These are phyloP conservation scores for Phanerochaete sordida DNA, from an alignment of 768 basidiomycete species.

Conservation along the genomic window DNA sequence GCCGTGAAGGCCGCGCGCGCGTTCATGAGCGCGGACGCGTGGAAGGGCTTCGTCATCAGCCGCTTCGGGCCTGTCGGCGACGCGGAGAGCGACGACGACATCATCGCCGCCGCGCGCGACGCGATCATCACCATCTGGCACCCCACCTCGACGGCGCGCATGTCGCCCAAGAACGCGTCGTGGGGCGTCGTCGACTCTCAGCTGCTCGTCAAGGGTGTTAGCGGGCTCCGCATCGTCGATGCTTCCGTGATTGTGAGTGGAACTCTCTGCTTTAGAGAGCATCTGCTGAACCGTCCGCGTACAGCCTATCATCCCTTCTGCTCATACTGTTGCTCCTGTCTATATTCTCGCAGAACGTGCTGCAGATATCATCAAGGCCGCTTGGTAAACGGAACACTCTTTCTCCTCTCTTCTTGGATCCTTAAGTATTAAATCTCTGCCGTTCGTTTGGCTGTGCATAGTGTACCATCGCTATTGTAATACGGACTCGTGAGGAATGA, in stretches of 20 bases:
- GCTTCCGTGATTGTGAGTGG: conserved; percentile 29
- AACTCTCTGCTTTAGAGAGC: background rate
- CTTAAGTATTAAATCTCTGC: too few species aligned
- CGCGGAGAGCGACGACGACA: conserved; percentile 26
- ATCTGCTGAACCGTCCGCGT: too few species aligned
- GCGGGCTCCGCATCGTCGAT: conserved; percentile 19
- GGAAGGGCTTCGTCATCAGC: conserved; percentile 4
- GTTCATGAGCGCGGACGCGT: conserved; percentile 8
- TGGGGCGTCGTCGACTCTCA: conserved; percentile 35
- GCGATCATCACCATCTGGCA: conserved; percentile 26
- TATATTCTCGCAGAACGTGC: conserved; percentile 11
- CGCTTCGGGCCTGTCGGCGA: conserved; percentile 12
- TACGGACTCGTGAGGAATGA: too few species aligned
- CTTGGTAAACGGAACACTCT: too few species aligned
- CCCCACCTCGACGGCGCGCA: conserved; percentile 31
- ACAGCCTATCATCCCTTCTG: conserved; percentile 7
- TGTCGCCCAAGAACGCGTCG: conserved; percentile 25
- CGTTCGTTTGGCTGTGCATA: too few species aligned
- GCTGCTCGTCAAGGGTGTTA: conserved; percentile 16
- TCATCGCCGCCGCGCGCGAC: conserved; percentile 24
- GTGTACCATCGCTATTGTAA: too few species aligned
- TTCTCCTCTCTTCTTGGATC: too few species aligned
- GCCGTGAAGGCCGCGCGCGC: conserved; percentile 5
- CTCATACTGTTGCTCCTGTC: conserved; percentile 1
- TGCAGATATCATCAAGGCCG: conserved; percentile 6